These are phyloP conservation scores for Arthrobotrys pseudoclavata DNA, from an alignment of 2,329 filamentous ascomycete species.

Conservation along the genomic window DNA sequence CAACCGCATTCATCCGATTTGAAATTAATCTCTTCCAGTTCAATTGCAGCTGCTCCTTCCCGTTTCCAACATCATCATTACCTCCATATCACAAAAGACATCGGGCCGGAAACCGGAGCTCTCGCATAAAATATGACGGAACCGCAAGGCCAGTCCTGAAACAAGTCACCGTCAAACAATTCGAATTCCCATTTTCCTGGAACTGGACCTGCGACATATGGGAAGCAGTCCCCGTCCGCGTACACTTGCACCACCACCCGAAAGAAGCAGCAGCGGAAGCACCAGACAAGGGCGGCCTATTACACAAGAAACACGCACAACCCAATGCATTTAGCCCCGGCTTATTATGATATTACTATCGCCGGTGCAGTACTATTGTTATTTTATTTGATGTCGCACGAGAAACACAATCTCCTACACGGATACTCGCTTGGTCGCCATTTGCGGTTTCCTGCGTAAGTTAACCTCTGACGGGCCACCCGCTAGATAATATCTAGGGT, in stretches of 20 bases:
- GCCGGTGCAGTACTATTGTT: conserved; percentile 28
- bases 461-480: conserved; percentile 49
- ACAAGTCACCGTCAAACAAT: conserved; percentile 58
- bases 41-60: conserved; percentile 19
- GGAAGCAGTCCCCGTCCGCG: conserved; percentile 53
- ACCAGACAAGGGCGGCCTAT: conserved; percentile 39
- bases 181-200: conserved; percentile 58
- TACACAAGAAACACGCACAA: conserved; percentile 48
- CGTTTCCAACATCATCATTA: neutral
- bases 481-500: conserved; percentile 30
- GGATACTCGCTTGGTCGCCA: conserved; percentile 46
- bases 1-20: conserved; percentile 6
- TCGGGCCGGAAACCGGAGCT: conserved; percentile 41
- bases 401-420: conserved; percentile 57
- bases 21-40: conserved; percentile 10
- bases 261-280: conserved; percentile 43
- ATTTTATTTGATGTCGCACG: conserved; percentile 50
- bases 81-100: conserved; percentile 18
- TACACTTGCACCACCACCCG: conserved; percentile 48
- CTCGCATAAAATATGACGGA: conserved; percentile 58
- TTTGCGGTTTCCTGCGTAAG: conserved; percentile 48
- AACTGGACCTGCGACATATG: conserved; percentile 56
- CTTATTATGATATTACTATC: conserved; percentile 40
- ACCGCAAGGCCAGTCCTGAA: conserved; percentile 51
- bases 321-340: conserved; percentile 42